Conservation (phyloP, 148 eudicot species). For the Heliamphora exappendiculata region DNA sequence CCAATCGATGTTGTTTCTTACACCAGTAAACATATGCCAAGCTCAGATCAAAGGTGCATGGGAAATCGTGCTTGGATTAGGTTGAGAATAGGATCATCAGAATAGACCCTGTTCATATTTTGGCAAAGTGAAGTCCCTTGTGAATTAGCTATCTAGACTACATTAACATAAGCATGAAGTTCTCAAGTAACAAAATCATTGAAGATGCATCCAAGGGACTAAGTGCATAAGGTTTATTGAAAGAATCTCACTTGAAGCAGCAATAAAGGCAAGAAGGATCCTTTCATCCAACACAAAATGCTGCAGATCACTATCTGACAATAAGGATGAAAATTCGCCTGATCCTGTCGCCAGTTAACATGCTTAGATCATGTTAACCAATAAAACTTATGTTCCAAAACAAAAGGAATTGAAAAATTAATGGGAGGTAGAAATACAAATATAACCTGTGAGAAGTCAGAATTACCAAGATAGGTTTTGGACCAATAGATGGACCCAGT, state of each 20-base stretch:
- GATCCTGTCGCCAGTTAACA: constrained; percentile 3
- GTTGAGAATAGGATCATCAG: background rate
- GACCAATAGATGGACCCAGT: constrained; percentile 67
- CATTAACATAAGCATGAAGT: background rate
- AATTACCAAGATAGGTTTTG: constrained; percentile 64
- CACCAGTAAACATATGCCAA: background rate
- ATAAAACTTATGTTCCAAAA: background rate
- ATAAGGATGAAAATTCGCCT: constrained; percentile 20
- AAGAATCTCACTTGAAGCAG: constrained; percentile 64
- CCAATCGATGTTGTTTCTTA: background rate
- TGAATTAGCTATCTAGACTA: background rate
- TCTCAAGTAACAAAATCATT: background rate
- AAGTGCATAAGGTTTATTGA: background rate
- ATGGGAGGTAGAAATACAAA: background rate
- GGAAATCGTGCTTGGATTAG: no score
- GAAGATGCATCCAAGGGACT: background rate
- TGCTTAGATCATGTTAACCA: background rate
- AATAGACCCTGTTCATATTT: background rate
- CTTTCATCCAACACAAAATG: constrained; percentile 66
- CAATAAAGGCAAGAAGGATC: constrained; percentile 52
- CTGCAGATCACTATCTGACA: constrained; percentile 55
- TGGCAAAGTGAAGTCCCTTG: background rate
- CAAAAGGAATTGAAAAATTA: background rate
- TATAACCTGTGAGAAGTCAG: background rate
- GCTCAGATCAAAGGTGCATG: no score